Percentiles rank a stretch among this genome's conserved stretches.
Conservation (phyloP, 2,329 filamentous ascomycete genomes). For the Esteya vermicola region DNA sequence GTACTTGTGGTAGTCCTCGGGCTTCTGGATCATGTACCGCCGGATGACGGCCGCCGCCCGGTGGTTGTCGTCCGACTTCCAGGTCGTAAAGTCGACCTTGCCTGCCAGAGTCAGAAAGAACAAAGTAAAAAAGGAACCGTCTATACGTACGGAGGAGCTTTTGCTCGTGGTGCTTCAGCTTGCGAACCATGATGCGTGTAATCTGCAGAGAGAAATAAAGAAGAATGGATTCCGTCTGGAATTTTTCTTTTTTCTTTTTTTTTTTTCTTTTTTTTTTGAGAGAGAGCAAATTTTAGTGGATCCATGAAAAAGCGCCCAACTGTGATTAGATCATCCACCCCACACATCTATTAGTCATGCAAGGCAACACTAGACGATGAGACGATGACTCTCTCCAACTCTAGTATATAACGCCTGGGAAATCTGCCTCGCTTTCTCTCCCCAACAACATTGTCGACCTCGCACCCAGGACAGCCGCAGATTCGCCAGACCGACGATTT, state of each 20-base stretch:
- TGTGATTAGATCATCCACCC: too few species aligned
- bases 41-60: slow-evolving; percentile 64
- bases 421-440: background rate
- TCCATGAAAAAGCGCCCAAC: too few species aligned
- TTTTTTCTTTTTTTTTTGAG: too few species aligned
- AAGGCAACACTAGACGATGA: background rate
- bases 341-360: too few species aligned
- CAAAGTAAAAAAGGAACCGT: background rate
- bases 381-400: background rate
- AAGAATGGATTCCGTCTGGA: background rate
- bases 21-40: slow-evolving; percentile 83
- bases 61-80: slow-evolving; percentile 78
- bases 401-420: too few species aligned
- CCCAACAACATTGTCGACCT: background rate
- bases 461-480: background rate
- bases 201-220: background rate
- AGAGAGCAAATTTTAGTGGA: too few species aligned
- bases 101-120: slow-evolving; percentile 1
- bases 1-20: slow-evolving; percentile 64
- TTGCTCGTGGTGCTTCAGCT: slow-evolving; percentile 94
- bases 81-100: slow-evolving; percentile 82
- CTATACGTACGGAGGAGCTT: slow-evolving; percentile 54
- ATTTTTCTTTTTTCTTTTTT: too few species aligned
- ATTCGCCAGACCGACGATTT: background rate
- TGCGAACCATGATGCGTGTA: slow-evolving; percentile 61